Percentiles rank a stretch among this genome's conserved stretches.
These are phyloP conservation scores for Ascochyta viciae-villosae DNA, from an alignment of 2,329 filamentous ascomycete species.

Conservation along the genomic window DNA sequence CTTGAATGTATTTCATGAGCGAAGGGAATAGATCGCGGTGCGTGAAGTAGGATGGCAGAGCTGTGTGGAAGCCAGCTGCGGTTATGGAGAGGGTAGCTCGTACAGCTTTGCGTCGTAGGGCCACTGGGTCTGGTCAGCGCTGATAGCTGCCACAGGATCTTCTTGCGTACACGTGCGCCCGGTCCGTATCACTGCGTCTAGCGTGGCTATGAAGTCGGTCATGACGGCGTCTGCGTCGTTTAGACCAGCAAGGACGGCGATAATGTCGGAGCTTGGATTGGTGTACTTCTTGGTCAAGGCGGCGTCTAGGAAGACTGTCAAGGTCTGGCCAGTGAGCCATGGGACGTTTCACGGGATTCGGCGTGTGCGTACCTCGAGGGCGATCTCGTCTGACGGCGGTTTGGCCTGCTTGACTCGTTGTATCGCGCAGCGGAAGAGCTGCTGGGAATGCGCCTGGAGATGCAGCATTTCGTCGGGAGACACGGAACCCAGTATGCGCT, in stretches of 20 bases:
- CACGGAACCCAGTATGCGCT: conserved; percentile 72
- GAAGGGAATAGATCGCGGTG: conserved; percentile 93
- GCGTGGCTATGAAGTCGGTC: conserved; percentile 81
- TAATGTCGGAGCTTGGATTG: conserved; percentile 94
- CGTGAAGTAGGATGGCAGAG: conserved; percentile 91
- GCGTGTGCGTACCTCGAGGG: conserved; percentile 75
- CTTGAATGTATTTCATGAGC: conserved; percentile 92
- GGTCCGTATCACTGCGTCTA: conserved; percentile 84
- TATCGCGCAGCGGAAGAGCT: conserved; percentile 79
- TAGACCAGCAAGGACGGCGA: conserved; percentile 85
- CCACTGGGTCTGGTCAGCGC: conserved; percentile 59
- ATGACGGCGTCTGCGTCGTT: conserved; percentile 87
- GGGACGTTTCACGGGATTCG: conserved; percentile 7
- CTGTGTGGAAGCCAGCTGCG: conserved; percentile 95
- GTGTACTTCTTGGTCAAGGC: conserved; percentile 89
- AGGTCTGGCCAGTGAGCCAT: conserved; percentile 70
- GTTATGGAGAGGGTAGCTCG: conserved; percentile 82
- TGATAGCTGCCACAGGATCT: background rate
- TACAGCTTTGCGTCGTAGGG: conserved; percentile 79
- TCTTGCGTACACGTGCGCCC: conserved; percentile 69
- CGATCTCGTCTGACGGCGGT: conserved; percentile 73
- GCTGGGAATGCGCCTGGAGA: conserved; percentile 75
- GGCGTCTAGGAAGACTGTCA: conserved; percentile 84
- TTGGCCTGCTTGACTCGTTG: conserved; percentile 68
- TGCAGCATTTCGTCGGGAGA: conserved; percentile 77